Evolutionary conservation across 805 yeast species (phyloP), one percentile per base, ranked within the genome.

Genomic region (Pichia kluyveri): DNA sequence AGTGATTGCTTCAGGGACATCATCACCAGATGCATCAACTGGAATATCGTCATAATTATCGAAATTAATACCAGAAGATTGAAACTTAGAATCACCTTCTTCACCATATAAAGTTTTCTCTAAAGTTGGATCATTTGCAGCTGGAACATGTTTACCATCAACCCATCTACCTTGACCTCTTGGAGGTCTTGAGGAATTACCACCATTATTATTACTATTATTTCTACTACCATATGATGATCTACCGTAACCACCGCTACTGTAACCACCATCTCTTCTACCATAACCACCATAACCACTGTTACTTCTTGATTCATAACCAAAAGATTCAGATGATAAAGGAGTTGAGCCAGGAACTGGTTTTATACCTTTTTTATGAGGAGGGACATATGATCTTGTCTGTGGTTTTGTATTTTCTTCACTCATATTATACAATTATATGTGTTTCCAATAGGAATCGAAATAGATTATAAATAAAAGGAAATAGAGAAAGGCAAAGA

Each of bases 11-110:
- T 90, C 98, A 53, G 99, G 99, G 48, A 88, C 96, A 52, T 84
- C 80, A 38, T 83, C 84, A 71, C 99, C 99, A 43, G 95, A 71
- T 44, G 97, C 99, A 71, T 93, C 98, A 54, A 93, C 97, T 52
- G 99, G 99, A 55, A 93, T 93, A 51, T 95, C 98, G 67, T 93
- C 99, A 70, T 93, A 93, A 75, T 87, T 89, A 69, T 95, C 99
- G 63, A 93, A 93, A 74, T 93, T 93, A 71, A 93, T 93, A 77
- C 99, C 99, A 38, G 96, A 85, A 46, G 95, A 82, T 74, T 86
- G 96, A 73, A 82, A 80, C 38, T 65, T 61, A 59, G 88, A 76
- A 60, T 82, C 95, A 47, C 82, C 87, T 46, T 75, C 76, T 43
- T 76, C 72, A 61, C 99, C 99, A 60, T 86, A 95, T 53, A 93